Evolutionary conservation across 129 eudicot genomes (phyloP), one percentile per base, ranked within the genome.

Genomic region (Smallanthus sonchifolius): DNA sequence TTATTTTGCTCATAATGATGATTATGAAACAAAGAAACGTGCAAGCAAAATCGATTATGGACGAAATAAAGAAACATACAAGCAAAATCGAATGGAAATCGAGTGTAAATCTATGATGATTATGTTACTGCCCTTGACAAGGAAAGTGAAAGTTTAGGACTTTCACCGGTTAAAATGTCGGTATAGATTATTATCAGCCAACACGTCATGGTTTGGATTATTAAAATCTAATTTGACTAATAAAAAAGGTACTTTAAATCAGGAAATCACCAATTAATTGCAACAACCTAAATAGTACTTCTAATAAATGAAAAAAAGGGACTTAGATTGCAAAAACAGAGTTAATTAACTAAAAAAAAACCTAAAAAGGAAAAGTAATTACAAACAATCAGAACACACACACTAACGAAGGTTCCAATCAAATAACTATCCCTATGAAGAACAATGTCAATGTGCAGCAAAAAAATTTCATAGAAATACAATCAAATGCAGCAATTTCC

Each of bases 391-490:
- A 38, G 6, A 69, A 36, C 5, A 9, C 47, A 65, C 51, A 49
- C 39, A 7, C 19, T 9, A 48, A 47, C 65, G 51, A 64, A 1
- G 63, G 38, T 2, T 11, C 14, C 11, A 42, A 40, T 55, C 65
- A 2, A 0, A n/a, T 51, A 36, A 13, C 0, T 14, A 52, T 52
- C 15, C 28, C 4, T 66, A 66, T 77, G 37, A 67, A 77, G 28
- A 69, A 69, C 61, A 69, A 77, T 69, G 75, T 62, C 70, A 59
- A 16, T 37, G 60, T 16, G 44, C 35, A 77, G 10, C 45, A 68
- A 77, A 57, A 24, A 42, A 67, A 10, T 34, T 59, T 77, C 62
- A 32, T 19, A 77, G 14, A 77, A 43, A 43, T 14, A 19, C 69
- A 69, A 30, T 56, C 13, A 56, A 42, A 11, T 4, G 13, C 40